These are phyloP conservation scores for Pisolithus microcarpus DNA, from an alignment of 768 basidiomycete species.

Conservation along the genomic window DNA sequence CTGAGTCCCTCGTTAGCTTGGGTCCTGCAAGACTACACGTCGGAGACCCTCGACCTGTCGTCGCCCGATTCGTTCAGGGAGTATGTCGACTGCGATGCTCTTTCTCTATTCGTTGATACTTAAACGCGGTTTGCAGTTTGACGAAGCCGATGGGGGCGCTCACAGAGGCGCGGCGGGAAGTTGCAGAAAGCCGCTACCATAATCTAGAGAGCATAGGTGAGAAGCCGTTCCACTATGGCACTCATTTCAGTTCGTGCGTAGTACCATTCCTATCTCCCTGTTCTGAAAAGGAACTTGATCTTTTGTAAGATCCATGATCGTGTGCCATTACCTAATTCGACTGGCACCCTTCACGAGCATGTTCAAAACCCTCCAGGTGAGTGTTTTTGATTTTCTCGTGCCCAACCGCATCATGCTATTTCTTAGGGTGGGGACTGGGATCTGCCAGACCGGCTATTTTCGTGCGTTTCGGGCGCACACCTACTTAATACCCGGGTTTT, in stretches of 20 bases:
- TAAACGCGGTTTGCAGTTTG: conserved; percentile 41
- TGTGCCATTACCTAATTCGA: conserved; percentile 89
- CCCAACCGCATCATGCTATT: background rate
- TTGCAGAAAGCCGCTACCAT: conserved; percentile 66
- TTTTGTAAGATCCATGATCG: conserved; percentile 69
- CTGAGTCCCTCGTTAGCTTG: conserved; percentile 50
- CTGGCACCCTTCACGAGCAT: conserved; percentile 88
- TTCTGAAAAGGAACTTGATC: background rate
- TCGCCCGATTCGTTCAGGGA: conserved; percentile 62
- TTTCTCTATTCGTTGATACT: background rate
- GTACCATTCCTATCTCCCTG: background rate
- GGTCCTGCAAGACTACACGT: conserved; percentile 82
- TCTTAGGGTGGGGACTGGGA: conserved; percentile 90
- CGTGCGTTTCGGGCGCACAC: conserved; percentile 32
- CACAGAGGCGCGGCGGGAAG: conserved; percentile 63
- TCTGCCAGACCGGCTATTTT: conserved; percentile 80
- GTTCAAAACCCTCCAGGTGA: conserved; percentile 81
- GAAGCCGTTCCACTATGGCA: conserved; percentile 87
- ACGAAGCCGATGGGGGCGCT: conserved; percentile 88
- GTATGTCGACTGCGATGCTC: conserved; percentile 34
- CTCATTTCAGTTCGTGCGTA: conserved; percentile 75
- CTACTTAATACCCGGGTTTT: background rate
- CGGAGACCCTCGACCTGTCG: conserved; percentile 56
- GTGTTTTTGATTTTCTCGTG: conserved; percentile 3
- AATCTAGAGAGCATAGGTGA: conserved; percentile 77